Evolutionary conservation across 148 eudicot species (phyloP).

Genomic region (Selenicereus undatus): DNA sequence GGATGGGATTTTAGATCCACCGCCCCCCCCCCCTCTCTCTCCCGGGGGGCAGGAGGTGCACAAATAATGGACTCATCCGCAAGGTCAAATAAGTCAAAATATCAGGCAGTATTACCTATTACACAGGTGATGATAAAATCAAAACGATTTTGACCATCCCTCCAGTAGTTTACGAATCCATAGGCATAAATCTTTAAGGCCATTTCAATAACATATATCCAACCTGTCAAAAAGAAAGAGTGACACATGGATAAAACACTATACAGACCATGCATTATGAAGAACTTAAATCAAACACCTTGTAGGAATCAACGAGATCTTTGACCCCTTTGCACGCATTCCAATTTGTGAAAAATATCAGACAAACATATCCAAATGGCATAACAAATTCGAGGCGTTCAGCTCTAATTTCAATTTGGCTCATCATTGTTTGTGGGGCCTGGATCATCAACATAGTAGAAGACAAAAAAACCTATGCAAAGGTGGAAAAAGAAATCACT

Average conservation of each 20-base stretch:
- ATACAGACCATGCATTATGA: not conserved
- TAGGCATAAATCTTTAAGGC: slow-evolving; percentile 67
- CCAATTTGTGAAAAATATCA: not conserved
- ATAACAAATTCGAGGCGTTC: not conserved
- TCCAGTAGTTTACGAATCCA: slow-evolving; percentile 96
- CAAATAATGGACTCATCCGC: not conserved
- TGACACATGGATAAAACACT: not conserved
- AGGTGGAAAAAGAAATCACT: not conserved
- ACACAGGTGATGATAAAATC: slow-evolving; percentile 91
- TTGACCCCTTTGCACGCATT: not conserved
- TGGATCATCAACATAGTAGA: not conserved
- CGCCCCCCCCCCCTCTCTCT: too few relatives aligned
- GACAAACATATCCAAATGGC: not conserved
- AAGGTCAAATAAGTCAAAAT: not conserved
- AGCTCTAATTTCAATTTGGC: not conserved
- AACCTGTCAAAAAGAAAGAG: slow-evolving; percentile 46
- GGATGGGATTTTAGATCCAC: too few relatives aligned
- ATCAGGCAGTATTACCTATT: slow-evolving; percentile 52
- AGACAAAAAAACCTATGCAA: not conserved
- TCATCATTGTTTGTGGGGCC: not conserved
- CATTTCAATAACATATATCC: slow-evolving; percentile 94
- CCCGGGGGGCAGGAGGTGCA: not conserved
- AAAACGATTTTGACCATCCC: slow-evolving; percentile 91
- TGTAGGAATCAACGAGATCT: too few relatives aligned
- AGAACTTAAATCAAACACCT: not conserved